Conservation (phyloP, 2,329 filamentous ascomycete species). For the Phaeosphaeria sp. region DNA sequence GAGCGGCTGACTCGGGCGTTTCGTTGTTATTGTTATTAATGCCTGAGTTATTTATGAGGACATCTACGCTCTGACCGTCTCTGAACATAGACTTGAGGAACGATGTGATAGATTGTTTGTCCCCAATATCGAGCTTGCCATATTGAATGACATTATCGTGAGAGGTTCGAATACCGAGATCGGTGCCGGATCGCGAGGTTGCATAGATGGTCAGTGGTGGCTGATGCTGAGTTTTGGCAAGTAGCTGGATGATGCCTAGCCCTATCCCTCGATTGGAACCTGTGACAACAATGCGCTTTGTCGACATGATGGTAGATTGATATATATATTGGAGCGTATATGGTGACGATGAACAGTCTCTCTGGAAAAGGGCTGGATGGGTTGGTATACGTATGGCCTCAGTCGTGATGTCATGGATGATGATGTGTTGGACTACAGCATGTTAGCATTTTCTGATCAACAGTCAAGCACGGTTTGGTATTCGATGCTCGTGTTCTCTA, state of each 20-base stretch:
- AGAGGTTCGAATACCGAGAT: conserved; percentile 5
- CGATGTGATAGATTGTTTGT: conserved; percentile 9
- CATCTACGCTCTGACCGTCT: conserved; percentile 3
- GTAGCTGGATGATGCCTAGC: conserved; percentile 18
- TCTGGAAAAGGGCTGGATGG: neutral
- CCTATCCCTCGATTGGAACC: conserved; percentile 23
- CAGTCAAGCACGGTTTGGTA: neutral
- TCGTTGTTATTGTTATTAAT: conserved; percentile 16
- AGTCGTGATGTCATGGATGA: conserved; percentile 4
- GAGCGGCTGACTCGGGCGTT: conserved; percentile 6
- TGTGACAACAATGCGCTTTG: conserved; percentile 15
- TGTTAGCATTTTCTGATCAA: neutral
- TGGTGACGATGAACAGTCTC: neutral
- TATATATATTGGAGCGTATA: neutral
- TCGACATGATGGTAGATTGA: neutral
- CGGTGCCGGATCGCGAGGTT: conserved; percentile 14
- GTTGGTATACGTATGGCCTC: neutral
- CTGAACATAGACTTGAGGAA: conserved; percentile 1
- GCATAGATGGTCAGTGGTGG: conserved; percentile 17
- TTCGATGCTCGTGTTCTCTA: neutral
- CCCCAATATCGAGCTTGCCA: conserved; percentile 13
- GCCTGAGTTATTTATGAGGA: conserved; percentile 22
- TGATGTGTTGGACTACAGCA: neutral
- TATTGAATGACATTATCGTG: conserved; percentile 9
- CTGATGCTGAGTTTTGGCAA: conserved; percentile 12